phyloP scores from a whole-genome alignment of 2,329 filamentous ascomycete species.

The Aspergillus niger region DNA sequence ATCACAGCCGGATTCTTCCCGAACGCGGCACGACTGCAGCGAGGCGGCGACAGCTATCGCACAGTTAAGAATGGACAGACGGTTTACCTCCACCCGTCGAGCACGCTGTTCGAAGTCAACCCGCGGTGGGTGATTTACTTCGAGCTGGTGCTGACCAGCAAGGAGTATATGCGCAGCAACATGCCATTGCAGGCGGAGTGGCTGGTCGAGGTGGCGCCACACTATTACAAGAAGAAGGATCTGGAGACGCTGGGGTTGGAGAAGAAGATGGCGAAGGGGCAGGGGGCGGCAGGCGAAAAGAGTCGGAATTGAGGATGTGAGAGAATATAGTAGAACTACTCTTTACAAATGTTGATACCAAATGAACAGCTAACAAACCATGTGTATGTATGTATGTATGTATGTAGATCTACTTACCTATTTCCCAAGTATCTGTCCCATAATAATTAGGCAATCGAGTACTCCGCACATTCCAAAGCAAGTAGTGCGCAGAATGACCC shows the following conservation, averaged over 20 bases:
- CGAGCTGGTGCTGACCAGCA: conserved; percentile 84
- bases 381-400: background rate
- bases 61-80: conserved; percentile 88
- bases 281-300: conserved; percentile 48
- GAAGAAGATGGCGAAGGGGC: conserved; percentile 67
- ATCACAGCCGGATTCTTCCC: conserved; percentile 92
- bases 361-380: background rate
- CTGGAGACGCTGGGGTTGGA: conserved; percentile 76
- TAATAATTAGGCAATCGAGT: no score
- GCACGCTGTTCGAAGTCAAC: conserved; percentile 74
- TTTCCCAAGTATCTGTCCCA: no score
- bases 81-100: conserved; percentile 89
- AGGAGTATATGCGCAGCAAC: conserved; percentile 89
- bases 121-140: conserved; percentile 89
- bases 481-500: background rate
- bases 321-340: background rate
- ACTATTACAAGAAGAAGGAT: conserved; percentile 92
- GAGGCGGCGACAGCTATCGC: conserved; percentile 82
- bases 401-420: background rate
- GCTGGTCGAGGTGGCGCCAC: conserved; percentile 86
- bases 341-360: background rate
- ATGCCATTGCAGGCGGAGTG: conserved; percentile 83
- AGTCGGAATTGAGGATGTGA: conserved; percentile 25
- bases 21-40: conserved; percentile 81
- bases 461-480: background rate